Base-by-base conservation (phyloP, 129 eudicot genomes). In the Artemisia annua region DNA sequence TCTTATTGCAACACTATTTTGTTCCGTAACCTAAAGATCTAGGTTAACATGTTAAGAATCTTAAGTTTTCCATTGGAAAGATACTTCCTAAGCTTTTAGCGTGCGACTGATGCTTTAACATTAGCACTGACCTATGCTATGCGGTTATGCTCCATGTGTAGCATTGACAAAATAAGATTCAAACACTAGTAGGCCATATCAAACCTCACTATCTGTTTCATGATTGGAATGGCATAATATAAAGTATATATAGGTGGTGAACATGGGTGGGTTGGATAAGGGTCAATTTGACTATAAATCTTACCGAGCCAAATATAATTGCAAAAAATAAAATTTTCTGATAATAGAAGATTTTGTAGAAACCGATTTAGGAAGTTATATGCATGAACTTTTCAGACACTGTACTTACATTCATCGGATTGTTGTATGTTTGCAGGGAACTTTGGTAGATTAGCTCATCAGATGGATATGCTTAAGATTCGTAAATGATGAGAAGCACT, bases 341-440 rank as follows among this genome's bases (percentile, higher is more conserved):
- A 13, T 52, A 4, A 14, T 17, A 52, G 8, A 1, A 52, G 57
- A 52, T 17, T 52, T 17, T 52, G 17, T 15, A 39, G 46, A 39
- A 39, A 39, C 46, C 46, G 2, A 7, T 35, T 65, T 63, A 63
- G 53, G 32, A 65, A 28, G 52, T 65, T 18, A 26, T 70, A 13
- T 57, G 26, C 39, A 18, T 60, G 28, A n/a, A 57, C 57, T 52
- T 4, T 14, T 52, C 13, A 11, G 18, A 39, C 57, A 52, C 1
- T 5, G 57, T 30, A 49, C 60, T 11, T 49, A 66, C 58, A 56
- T 57, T 66, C 16, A 56, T 67, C 17, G 11, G 13, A 70, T 11
- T 14, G 52, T 62, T 62, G 17, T 11, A 22, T 67, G 18, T 76
- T 59, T 69, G 76, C 85, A 67, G 87, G 77, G 70, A 59, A 57